phyloP scores from a whole-genome alignment of 2,329 filamentous ascomycete species.

The Talaromyces pinophilus region DNA sequence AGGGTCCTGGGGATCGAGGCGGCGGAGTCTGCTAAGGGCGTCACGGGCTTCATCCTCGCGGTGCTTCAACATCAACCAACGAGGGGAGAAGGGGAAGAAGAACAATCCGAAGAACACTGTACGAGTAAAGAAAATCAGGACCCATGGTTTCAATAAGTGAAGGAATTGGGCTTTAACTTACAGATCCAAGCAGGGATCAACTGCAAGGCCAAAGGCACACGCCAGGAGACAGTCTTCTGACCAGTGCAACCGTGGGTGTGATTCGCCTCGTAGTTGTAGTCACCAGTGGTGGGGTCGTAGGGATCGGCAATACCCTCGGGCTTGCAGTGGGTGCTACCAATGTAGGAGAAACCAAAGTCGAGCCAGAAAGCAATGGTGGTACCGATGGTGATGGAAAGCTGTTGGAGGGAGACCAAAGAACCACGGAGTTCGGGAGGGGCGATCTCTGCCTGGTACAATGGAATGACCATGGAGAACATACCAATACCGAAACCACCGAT shows the following conservation, averaged over 20 bases:
- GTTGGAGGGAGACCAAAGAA: conserved; percentile 21
- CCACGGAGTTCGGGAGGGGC: conserved; percentile 23
- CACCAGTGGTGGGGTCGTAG: background rate
- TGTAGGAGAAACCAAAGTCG: conserved; percentile 22
- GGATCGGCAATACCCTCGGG: conserved; percentile 19
- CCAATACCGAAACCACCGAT: conserved; percentile 34
- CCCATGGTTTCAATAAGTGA: background rate
- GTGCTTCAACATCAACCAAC: conserved; percentile 53
- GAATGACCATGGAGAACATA: conserved; percentile 37
- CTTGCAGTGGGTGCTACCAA: conserved; percentile 18
- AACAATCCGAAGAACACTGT: conserved; percentile 40
- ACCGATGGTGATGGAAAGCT: conserved; percentile 23
- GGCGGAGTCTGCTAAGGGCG: conserved; percentile 22
- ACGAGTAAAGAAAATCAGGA: conserved; percentile 12
- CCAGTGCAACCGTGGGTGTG: conserved; percentile 23
- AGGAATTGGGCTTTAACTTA: conserved; percentile 2
- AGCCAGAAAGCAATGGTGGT: conserved; percentile 23
- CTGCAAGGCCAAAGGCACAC: conserved; percentile 51
- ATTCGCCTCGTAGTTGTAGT: conserved; percentile 18
- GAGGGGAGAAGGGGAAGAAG: conserved; percentile 58
- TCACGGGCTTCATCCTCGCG: conserved; percentile 46
- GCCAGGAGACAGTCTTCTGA: conserved; percentile 47
- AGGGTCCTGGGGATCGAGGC: conserved; percentile 21
- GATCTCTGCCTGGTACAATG: conserved; percentile 34
- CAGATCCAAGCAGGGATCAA: conserved; percentile 38